Evolutionary conservation across 257 asterid genomes (phyloP), one percentile per base, ranked within the genome.

Genomic region (Henckelia pumila): DNA sequence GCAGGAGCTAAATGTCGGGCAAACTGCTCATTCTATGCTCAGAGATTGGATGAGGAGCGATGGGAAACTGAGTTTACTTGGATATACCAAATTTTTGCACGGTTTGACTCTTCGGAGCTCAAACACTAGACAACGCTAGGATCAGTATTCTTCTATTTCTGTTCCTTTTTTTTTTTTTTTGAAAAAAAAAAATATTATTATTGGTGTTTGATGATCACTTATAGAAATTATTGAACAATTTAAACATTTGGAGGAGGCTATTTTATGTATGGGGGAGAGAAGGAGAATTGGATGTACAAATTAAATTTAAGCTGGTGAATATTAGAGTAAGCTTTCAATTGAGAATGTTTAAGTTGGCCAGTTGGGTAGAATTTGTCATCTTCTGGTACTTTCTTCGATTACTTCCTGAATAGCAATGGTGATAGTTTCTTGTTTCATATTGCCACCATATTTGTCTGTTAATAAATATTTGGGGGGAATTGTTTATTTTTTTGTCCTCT

Each of bases 81-180:
- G 98, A 29, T 92, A 82, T 68, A 85, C 95, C 60, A 91, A 88
- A 84, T 86, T 88, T 80, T 89, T 91, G 86, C 98, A 91, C 66
- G 98, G 98, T 61, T 87, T 88, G 77, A 89, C 98, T 4, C 80
- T 85, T 67, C 96, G 95, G 3, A 81, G 86, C 79, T 83, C 96
- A 32, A 86, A 84, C 67, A 79, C 73, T 63, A 85, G 96, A 81
- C 91, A 83, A 49, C 88, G 80, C 61, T 87, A 82, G 77, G 21
- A 40, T 70, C 29, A 52, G 17, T 26, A 22, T 32, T 19, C 21
- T 56, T 16, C 21, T 58, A 16, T 7, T n/a, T 11, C 19, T 40
- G 19, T 53, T 37, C 22, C 40, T 64, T 47, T n/a, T 55, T 22
- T 26, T 28, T 44, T 73, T 66, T 19, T 47, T 63, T 14, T 4